Conservation (phyloP, 2,329 filamentous ascomycete genomes). For the Ophiostoma sp. region DNA sequence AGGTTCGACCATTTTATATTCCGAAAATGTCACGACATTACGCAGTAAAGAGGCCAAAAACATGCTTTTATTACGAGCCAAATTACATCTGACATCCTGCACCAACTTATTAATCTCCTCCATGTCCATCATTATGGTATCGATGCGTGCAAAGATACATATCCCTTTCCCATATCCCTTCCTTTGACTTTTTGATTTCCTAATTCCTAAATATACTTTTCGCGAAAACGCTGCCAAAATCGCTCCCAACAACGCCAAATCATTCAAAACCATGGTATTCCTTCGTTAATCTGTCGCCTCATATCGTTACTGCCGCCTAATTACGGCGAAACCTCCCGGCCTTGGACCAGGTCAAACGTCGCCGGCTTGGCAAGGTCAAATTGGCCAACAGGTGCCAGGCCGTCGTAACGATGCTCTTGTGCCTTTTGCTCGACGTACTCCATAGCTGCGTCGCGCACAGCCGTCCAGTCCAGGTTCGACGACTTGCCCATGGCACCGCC, state of each 20-base stretch:
- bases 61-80: neutral
- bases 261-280: neutral
- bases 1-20: neutral
- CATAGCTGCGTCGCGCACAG: slow-evolving; percentile 7
- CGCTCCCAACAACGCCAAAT: slow-evolving; percentile 9
- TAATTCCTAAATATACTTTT: neutral
- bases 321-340: slow-evolving; percentile 10
- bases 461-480: slow-evolving; percentile 9
- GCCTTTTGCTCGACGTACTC: slow-evolving; percentile 15
- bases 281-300: neutral
- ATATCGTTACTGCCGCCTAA: neutral
- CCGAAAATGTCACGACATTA: neutral
- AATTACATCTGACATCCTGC: neutral
- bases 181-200: neutral
- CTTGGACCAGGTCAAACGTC: slow-evolving; percentile 12
- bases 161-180: neutral
- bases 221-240: neutral
- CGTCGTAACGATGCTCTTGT: slow-evolving; percentile 20
- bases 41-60: neutral
- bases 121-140: neutral
- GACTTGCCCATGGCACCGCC: slow-evolving; percentile 15
- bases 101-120: neutral
- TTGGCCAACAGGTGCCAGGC: slow-evolving; percentile 3
- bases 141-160: neutral
- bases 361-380: slow-evolving; percentile 13